Percentiles rank a stretch among this genome's conserved stretches.
These are phyloP conservation scores for Picea mariana DNA, from an alignment of 83 land plant genomes.

Conservation along the genomic window DNA sequence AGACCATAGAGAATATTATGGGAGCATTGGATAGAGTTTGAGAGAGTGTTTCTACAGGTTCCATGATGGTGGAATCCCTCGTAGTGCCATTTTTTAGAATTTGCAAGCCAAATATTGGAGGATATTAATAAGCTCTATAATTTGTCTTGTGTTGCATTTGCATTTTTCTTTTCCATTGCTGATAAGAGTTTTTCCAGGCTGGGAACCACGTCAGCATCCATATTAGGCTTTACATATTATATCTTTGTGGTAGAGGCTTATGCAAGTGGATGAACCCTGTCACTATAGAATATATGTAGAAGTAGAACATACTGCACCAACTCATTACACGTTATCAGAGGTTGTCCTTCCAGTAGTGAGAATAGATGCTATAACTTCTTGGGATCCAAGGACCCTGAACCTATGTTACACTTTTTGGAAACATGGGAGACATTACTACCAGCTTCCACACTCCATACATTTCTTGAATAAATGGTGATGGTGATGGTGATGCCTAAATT, in stretches of 20 bases:
- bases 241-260: too few relatives aligned
- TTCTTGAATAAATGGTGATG: slow-evolving; percentile 49
- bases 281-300: slow-evolving; percentile 36
- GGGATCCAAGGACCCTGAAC: slow-evolving; percentile 96
- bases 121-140: too few relatives aligned
- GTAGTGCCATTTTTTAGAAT: too few relatives aligned
- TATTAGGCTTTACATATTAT: too few relatives aligned
- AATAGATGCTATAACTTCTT: slow-evolving; percentile 70
- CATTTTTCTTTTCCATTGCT: too few relatives aligned
- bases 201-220: too few relatives aligned
- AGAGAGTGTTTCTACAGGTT: slow-evolving; percentile 44
- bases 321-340: slow-evolving; percentile 81
- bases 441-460: slow-evolving; percentile 53
- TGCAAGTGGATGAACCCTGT: slow-evolving; percentile 63
- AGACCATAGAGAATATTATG: too few relatives aligned
- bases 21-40: too few relatives aligned
- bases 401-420: slow-evolving; percentile 84
- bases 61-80: slow-evolving; percentile 66
- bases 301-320: slow-evolving; percentile 23
- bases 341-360: slow-evolving; percentile 81
- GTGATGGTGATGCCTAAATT: slow-evolving; percentile 88
- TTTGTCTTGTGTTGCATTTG: too few relatives aligned
- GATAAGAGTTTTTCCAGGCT: too few relatives aligned
- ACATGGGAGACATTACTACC: slow-evolving; percentile 87
- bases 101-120: too few relatives aligned